Percentiles rank a stretch among this genome's conserved stretches.
Evolutionary conservation across 1,284 basidiomycete species (phyloP).

Genomic region (Malassezia cuniculi): DNA sequence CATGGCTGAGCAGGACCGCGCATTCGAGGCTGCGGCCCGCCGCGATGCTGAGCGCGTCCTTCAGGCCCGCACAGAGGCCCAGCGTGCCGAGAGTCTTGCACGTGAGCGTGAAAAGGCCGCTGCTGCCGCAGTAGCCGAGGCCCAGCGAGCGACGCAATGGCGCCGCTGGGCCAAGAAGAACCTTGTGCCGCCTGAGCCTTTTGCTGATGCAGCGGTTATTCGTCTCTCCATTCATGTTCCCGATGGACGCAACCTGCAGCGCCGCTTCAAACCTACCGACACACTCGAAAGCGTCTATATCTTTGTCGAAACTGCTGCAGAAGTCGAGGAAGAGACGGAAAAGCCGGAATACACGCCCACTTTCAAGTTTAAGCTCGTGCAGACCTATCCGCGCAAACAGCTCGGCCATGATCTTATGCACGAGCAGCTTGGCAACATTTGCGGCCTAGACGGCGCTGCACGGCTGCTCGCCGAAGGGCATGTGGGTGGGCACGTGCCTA

Average conservation of each 20-base stretch:
- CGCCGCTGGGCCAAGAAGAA: slow-evolving; percentile 23
- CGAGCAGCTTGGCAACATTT: neutral
- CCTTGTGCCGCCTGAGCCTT: slow-evolving; percentile 25
- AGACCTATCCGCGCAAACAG: slow-evolving; percentile 27
- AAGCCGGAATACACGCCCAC: slow-evolving; percentile 16
- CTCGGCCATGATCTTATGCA: slow-evolving; percentile 9
- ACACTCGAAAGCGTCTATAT: slow-evolving; percentile 25
- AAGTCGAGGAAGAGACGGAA: slow-evolving; percentile 1
- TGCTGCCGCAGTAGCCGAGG: neutral
- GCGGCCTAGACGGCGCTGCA: too few species aligned
- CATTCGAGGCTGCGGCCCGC: slow-evolving; percentile 25
- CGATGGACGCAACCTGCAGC: slow-evolving; percentile 21
- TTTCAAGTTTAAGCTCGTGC: slow-evolving; percentile 29
- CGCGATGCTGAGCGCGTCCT: slow-evolving; percentile 23
- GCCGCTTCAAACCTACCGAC: slow-evolving; percentile 17
- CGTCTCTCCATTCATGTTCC: slow-evolving; percentile 32
- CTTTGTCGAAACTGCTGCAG: slow-evolving; percentile 21
- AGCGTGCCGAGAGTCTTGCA: slow-evolving; percentile 12
- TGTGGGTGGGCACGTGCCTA: too few species aligned
- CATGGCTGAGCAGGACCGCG: slow-evolving; percentile 29
- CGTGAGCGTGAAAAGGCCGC: slow-evolving; percentile 6
- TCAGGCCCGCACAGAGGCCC: slow-evolving; percentile 18
- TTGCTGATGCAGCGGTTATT: slow-evolving; percentile 1
- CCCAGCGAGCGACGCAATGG: slow-evolving; percentile 15
- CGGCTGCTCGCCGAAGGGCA: too few species aligned